Conservation (phyloP, 2,329 filamentous ascomycete genomes). For the Apiospora pterosperma region DNA sequence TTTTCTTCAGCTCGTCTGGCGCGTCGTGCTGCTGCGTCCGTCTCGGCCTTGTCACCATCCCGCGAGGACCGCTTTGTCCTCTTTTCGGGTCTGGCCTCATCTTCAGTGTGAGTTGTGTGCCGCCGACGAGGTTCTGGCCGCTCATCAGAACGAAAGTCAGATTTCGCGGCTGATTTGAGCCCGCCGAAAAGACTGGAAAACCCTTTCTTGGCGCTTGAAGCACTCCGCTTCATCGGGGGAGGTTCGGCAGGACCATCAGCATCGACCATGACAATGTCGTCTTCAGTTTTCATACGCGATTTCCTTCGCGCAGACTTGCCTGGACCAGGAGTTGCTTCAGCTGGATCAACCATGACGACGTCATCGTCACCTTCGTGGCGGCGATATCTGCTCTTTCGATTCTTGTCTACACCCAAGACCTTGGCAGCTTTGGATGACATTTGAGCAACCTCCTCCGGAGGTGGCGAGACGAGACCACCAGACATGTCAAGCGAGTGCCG, state of each 20-base stretch:
- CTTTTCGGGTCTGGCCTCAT: conserved; percentile 40
- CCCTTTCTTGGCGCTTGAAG: conserved; percentile 60
- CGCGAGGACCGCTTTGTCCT: conserved; percentile 30
- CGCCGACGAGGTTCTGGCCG: conserved; percentile 46
- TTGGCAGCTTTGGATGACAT: conserved; percentile 76
- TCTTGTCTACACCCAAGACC: conserved; percentile 59
- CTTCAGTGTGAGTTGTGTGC: conserved; percentile 46
- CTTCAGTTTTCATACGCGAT: conserved; percentile 53
- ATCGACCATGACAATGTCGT: conserved; percentile 59
- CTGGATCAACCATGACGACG: conserved; percentile 42
- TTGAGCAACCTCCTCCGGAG: conserved; percentile 63
- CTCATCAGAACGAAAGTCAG: conserved; percentile 25
- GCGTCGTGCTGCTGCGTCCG: conserved; percentile 59
- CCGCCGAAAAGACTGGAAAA: conserved; percentile 62
- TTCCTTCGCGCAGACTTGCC: conserved; percentile 45
- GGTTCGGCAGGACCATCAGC: conserved; percentile 43
- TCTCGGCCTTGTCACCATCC: conserved; percentile 39
- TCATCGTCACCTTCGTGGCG: conserved; percentile 43
- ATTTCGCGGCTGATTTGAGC: conserved; percentile 41
- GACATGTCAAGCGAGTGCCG: conserved; percentile 66
- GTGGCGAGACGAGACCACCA: conserved; percentile 66
- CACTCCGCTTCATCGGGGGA: conserved; percentile 55
- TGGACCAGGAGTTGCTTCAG: conserved; percentile 35
- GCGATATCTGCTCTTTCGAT: conserved; percentile 45
- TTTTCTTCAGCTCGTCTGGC: conserved; percentile 54